Conservation (phyloP, 805 yeast species). For the Wickerhamiella musiphila region DNA sequence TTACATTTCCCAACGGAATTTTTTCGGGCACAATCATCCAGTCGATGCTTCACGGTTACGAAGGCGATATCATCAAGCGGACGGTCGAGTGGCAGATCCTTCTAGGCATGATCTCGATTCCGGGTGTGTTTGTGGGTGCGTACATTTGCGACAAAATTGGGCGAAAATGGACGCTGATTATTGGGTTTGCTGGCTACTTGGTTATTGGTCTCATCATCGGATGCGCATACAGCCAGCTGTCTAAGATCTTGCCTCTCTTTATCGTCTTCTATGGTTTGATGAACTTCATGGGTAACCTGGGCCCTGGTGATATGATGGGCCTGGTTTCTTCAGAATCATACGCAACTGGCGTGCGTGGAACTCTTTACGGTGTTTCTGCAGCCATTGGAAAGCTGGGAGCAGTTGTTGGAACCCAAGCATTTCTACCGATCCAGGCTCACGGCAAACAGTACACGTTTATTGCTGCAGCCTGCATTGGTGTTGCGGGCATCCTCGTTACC, state of each 20-base stretch:
- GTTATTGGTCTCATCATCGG: conserved; percentile 32
- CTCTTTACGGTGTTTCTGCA: conserved; percentile 57
- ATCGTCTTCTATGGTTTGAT: conserved; percentile 58
- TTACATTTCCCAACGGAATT: conserved; percentile 63
- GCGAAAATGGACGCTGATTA: conserved; percentile 50
- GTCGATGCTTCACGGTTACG: conserved; percentile 13
- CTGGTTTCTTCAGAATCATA: conserved; percentile 46
- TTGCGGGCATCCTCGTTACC: conserved; percentile 43
- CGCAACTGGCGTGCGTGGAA: conserved; percentile 66
- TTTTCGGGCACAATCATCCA: conserved; percentile 46
- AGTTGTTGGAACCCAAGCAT: conserved; percentile 60
- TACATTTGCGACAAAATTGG: conserved; percentile 44
- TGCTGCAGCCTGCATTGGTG: conserved; percentile 58
- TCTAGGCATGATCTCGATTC: conserved; percentile 46
- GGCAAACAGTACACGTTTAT: conserved; percentile 66
- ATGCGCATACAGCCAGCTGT: conserved; percentile 34
- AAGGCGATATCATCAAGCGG: conserved; percentile 28
- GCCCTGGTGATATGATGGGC: conserved; percentile 68
- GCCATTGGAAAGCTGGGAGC: conserved; percentile 76
- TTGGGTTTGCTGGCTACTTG: conserved; percentile 55
- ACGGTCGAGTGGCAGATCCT: conserved; percentile 61
- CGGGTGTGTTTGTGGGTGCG: conserved; percentile 62
- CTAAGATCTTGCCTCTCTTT: conserved; percentile 42
- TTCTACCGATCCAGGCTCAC: conserved; percentile 46
- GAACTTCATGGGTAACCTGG: conserved; percentile 53